Evolutionary conservation across 768 basidiomycete species (phyloP).

Genomic region (Boletus subcaerulescens): DNA sequence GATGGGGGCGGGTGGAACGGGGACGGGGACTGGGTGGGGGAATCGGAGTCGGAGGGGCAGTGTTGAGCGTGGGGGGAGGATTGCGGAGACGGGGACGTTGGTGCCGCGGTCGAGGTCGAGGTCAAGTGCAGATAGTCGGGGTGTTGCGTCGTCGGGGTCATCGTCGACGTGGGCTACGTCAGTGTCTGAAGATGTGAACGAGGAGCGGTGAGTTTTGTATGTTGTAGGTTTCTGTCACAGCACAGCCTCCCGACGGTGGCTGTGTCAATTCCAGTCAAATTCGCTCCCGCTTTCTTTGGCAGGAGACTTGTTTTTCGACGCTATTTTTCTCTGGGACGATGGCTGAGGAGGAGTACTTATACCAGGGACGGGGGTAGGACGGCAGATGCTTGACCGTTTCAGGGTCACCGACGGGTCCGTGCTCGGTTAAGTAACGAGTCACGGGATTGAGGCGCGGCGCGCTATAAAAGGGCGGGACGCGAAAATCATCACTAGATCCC

Average conservation of each 20-base stretch:
- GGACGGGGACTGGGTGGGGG: background rate
- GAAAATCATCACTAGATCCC: constrained; percentile 17
- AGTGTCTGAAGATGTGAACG: background rate
- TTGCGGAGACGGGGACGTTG: constrained; percentile 68
- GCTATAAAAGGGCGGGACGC: constrained; percentile 32
- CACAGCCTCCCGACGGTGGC: too few relatives aligned
- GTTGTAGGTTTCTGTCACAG: too few relatives aligned
- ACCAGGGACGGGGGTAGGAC: too few relatives aligned
- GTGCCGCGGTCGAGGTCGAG: constrained; percentile 37
- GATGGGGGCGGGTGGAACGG: background rate
- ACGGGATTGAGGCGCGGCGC: constrained; percentile 10
- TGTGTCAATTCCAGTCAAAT: too few relatives aligned
- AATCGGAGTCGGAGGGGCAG: constrained; percentile 49
- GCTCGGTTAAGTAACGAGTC: constrained; percentile 21
- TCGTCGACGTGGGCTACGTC: too few relatives aligned
- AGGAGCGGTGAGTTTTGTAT: background rate
- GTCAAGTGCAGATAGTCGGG: constrained; percentile 44
- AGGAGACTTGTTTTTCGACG: too few relatives aligned
- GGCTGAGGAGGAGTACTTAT: too few relatives aligned
- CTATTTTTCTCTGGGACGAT: too few relatives aligned
- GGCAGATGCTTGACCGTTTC: background rate
- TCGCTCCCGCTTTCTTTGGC: too few relatives aligned
- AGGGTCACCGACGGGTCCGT: constrained; percentile 24
- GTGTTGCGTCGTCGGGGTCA: constrained; percentile 14
- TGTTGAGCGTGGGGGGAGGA: constrained; percentile 60